Evolutionary conservation across 2,329 filamentous ascomycete species (phyloP).

Genomic region (Pyricularia pennisetigena): DNA sequence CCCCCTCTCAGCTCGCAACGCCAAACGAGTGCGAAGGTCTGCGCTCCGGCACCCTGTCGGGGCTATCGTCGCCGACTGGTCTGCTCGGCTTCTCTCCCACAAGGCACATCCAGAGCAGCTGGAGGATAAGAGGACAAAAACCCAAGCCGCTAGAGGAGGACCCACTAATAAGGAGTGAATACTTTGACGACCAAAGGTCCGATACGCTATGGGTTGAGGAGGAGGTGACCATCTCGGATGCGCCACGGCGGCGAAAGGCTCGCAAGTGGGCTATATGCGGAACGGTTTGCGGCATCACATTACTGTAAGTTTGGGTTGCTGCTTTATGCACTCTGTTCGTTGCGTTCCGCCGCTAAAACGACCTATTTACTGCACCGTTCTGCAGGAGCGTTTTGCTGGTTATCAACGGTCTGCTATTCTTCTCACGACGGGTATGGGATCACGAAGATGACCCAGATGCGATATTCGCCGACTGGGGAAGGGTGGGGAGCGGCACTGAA

Average conservation of each 20-base stretch:
- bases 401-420: slow-evolving; percentile 10
- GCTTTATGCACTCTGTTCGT: not conserved
- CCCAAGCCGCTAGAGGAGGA: slow-evolving; percentile 5
- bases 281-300: slow-evolving; percentile 22
- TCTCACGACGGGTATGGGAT: slow-evolving; percentile 7
- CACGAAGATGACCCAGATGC: slow-evolving; percentile 16
- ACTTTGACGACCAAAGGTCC: slow-evolving; percentile 2
- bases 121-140: slow-evolving; percentile 5
- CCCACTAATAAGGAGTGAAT: slow-evolving; percentile 4
- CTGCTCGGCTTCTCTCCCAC: slow-evolving; percentile 8
- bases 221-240: slow-evolving; percentile 7
- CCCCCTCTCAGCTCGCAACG: not conserved
- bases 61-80: not conserved
- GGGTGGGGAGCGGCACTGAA: slow-evolving; percentile 23
- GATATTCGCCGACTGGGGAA: slow-evolving; percentile 24
- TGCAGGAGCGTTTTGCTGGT: slow-evolving; percentile 8
- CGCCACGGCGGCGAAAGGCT: slow-evolving; percentile 6
- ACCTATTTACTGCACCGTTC: not conserved
- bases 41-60: not conserved
- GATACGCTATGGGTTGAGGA: slow-evolving; percentile 9
- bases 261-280: slow-evolving; percentile 19
- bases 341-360: not conserved
- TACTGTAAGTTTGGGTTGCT: slow-evolving; percentile 21
- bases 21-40: not conserved
- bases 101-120: slow-evolving; percentile 8